Percentiles rank a stretch among this genome's conserved stretches.
These are phyloP conservation scores for Candida montana DNA, from an alignment of 805 yeast genomes.

Conservation along the genomic window DNA sequence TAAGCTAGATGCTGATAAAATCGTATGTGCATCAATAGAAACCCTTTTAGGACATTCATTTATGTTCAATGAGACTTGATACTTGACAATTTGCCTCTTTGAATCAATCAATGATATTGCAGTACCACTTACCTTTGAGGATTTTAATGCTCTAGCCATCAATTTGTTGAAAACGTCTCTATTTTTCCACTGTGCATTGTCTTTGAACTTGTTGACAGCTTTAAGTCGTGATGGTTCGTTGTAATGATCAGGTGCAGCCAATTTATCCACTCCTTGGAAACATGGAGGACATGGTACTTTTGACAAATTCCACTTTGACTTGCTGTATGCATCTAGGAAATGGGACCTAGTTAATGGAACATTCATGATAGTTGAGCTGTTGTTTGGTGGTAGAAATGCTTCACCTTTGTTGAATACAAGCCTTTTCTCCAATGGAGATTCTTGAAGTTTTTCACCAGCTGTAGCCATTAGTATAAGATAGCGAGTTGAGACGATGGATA, in stretches of 20 bases:
- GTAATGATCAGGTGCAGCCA: slow-evolving; percentile 57
- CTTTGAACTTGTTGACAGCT: slow-evolving; percentile 36
- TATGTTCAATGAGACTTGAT: slow-evolving; percentile 41
- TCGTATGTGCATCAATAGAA: slow-evolving; percentile 65
- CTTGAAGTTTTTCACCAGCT: background rate
- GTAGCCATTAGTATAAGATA: background rate
- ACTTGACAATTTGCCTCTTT: slow-evolving; percentile 43
- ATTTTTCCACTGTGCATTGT: slow-evolving; percentile 47
- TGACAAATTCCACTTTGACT: slow-evolving; percentile 54
- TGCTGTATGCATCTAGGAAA: slow-evolving; percentile 50
- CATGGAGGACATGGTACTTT: slow-evolving; percentile 52
- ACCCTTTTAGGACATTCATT: slow-evolving; percentile 48
- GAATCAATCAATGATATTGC: slow-evolving; percentile 54
- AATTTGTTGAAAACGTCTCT: slow-evolving; percentile 33
- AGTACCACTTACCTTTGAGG: slow-evolving; percentile 45
- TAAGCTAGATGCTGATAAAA: slow-evolving; percentile 52
- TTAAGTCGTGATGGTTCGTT: slow-evolving; percentile 42
- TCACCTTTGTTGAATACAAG: slow-evolving; percentile 7
- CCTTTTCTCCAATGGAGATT: background rate
- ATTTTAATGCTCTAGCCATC: slow-evolving; percentile 33
- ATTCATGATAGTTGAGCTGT: slow-evolving; percentile 7
- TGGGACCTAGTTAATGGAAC: slow-evolving; percentile 45
- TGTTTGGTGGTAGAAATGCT: slow-evolving; percentile 9
- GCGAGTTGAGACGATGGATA: no score
- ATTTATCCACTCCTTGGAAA: slow-evolving; percentile 38